Percentiles rank a stretch among this genome's conserved stretches.
Conservation (phyloP, 2,329 filamentous ascomycete genomes). For the Fusarium verticillioides region DNA sequence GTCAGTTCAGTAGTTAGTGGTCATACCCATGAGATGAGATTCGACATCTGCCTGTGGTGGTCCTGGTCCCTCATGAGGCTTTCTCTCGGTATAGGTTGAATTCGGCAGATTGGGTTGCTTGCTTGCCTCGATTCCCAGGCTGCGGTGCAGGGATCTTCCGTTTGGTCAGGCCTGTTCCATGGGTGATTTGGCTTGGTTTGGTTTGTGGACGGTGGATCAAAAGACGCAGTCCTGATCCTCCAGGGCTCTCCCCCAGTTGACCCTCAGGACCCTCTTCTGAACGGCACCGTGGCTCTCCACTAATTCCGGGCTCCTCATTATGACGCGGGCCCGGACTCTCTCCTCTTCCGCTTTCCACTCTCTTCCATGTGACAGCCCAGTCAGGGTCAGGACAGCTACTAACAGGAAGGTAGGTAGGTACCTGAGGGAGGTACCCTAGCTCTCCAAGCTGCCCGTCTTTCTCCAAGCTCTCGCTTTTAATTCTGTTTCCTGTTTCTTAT, state of each 20-base stretch:
- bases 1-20: not conserved
- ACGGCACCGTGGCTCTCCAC: not conserved
- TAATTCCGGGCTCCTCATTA: conserved; percentile 21
- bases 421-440: conserved; percentile 3
- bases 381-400: not conserved
- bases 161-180: not conserved
- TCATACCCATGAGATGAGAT: not conserved
- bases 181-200: not conserved
- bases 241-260: conserved; percentile 4
- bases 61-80: not conserved
- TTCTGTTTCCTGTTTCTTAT: not conserved
- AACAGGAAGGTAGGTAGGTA: not conserved
- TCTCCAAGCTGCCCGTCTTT: conserved; percentile 7
- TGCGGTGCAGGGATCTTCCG: conserved; percentile 29
- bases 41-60: not conserved
- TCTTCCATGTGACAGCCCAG: conserved; percentile 35
- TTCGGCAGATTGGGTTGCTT: not conserved
- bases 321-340: conserved; percentile 24
- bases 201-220: conserved; percentile 9
- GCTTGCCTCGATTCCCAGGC: not conserved
- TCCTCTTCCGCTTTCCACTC: conserved; percentile 34
- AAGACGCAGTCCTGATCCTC: not conserved
- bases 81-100: not conserved
- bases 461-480: conserved; percentile 1
- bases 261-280: conserved; percentile 1